A percentile compares a stretch with the other conserved stretches of the same genome.
Conservation (phyloP, 2,329 filamentous ascomycete genomes). For the Talaromyces albobiverticillius region DNA sequence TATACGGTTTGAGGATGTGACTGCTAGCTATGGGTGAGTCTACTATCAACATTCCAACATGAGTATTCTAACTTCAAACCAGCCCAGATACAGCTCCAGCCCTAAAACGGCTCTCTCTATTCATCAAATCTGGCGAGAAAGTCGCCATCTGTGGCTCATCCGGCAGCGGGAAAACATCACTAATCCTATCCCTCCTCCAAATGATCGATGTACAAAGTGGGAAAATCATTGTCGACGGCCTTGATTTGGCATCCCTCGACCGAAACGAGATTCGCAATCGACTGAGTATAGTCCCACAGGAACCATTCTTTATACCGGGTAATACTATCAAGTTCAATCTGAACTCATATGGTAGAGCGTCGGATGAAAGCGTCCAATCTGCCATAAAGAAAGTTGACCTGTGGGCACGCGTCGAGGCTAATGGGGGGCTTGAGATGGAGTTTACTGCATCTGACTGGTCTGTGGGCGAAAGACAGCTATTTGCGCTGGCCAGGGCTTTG, state of each 20-base stretch:
- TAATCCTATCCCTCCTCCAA: slow-evolving; percentile 40
- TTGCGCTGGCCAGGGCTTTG: slow-evolving; percentile 60
- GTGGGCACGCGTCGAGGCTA: slow-evolving; percentile 34
- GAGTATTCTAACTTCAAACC: no score
- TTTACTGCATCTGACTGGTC: slow-evolving; percentile 51
- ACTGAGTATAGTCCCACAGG: slow-evolving; percentile 44
- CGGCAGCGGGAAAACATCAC: slow-evolving; percentile 36
- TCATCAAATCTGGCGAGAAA: slow-evolving; percentile 41
- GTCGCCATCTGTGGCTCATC: slow-evolving; percentile 41
- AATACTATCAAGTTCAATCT: slow-evolving; percentile 38
- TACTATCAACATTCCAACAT: no score
- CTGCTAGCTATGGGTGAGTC: slow-evolving; percentile 25
- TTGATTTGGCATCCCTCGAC: slow-evolving; percentile 38
- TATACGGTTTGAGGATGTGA: slow-evolving; percentile 43
- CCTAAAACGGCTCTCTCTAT: slow-evolving; percentile 45
- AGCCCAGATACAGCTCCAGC: slow-evolving; percentile 31
- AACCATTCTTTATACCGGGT: slow-evolving; percentile 41
- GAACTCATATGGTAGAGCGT: slow-evolving; percentile 31
- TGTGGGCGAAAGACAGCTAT: slow-evolving; percentile 62
- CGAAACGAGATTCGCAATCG: slow-evolving; percentile 37
- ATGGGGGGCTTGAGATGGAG: slow-evolving; percentile 28
- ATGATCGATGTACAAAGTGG: slow-evolving; percentile 42
- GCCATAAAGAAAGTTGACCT: slow-evolving; percentile 38
- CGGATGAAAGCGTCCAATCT: slow-evolving; percentile 32
- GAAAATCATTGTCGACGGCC: slow-evolving; percentile 39